Conservation (phyloP, 2,329 filamentous ascomycete species). For the Pyrenochaeta sp. region DNA sequence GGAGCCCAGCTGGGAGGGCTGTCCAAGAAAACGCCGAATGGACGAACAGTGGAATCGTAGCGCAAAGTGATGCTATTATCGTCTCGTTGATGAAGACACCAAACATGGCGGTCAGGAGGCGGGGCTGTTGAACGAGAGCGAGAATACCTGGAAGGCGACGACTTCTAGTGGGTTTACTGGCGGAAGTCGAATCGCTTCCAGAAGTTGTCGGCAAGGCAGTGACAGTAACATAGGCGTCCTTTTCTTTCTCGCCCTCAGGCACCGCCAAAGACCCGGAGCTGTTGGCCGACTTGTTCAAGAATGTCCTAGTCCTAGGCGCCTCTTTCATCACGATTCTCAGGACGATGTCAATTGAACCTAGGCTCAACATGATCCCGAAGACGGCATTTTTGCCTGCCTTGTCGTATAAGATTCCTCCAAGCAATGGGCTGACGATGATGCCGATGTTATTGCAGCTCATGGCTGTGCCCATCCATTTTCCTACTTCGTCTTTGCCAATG, state of each 20-base stretch:
- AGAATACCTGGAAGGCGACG: constrained; percentile 26
- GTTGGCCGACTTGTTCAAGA: background rate
- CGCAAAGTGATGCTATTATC: constrained; percentile 60
- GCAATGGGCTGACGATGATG: constrained; percentile 19
- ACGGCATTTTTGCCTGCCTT: constrained; percentile 18
- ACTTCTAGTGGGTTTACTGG: background rate
- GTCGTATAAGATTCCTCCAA: constrained; percentile 23
- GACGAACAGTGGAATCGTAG: constrained; percentile 61
- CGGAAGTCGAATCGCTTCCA: background rate
- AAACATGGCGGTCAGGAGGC: constrained; percentile 65
- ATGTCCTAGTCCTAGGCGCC: background rate
- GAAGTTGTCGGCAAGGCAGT: background rate
- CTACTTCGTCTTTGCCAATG: constrained; percentile 17
- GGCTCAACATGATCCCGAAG: constrained; percentile 18
- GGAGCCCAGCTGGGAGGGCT: constrained; percentile 58
- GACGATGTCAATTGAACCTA: constrained; percentile 14
- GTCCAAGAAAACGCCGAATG: constrained; percentile 57
- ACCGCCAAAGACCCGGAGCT: background rate
- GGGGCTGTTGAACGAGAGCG: constrained; percentile 57
- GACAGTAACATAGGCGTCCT: background rate
- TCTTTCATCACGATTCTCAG: constrained; percentile 26
- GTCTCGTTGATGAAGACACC: constrained; percentile 58
- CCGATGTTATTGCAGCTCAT: constrained; percentile 21
- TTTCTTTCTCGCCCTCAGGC: background rate
- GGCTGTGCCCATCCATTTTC: constrained; percentile 22